Evolutionary conservation across 2,329 filamentous ascomycete species (phyloP), one percentile per base, ranked within the genome.

Genomic region (Pseudogymnoascus sp.): DNA sequence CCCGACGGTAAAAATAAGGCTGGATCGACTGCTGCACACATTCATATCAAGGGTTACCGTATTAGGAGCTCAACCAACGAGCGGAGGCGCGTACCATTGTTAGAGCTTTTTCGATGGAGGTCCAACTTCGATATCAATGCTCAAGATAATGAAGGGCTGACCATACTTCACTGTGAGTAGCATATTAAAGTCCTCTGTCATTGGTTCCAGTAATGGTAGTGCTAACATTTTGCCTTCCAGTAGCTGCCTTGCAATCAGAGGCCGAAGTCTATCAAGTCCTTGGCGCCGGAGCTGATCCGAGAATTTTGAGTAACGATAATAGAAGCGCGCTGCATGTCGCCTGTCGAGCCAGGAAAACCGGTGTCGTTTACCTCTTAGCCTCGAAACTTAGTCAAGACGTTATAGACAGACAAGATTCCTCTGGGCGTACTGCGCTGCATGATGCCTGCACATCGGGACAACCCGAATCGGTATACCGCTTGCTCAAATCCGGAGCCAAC

Each of bases 311-410:
- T 0, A 11, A 69, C 3, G 71, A 76, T 6, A 74, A 73, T 0
- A 66, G 74, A 49, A 78, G 72, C 3, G 67, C 73, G 4, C 69
- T 81, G 3, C 78, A 80, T 55, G 61, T 80, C 16, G 75, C 77
- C 1, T 69, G 74, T 3, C 70, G 71, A 11, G 64, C 66, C 3
- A 66, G 74, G 23, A 65, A 74, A 38, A 66, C 65, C 43, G 77
- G 78, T 21, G 68, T 71, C 2, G 65, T 78, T 0, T 65, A 65
- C 3, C 61, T 68, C 26, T 49, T 35, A 35, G 33, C 33, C 8
- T 35, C 33, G 12, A 35, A 35, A 35, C 33, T 35, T 35, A 35
- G 33, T 3, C 33, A 35, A 35, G 33, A 35, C 12, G 33, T 35
- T 35, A 35, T 35, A 35, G 33, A 35, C 33, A 35, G 12, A 11